Conservation (phyloP, 106 monocot species). For the Hemerocallis citrina region DNA sequence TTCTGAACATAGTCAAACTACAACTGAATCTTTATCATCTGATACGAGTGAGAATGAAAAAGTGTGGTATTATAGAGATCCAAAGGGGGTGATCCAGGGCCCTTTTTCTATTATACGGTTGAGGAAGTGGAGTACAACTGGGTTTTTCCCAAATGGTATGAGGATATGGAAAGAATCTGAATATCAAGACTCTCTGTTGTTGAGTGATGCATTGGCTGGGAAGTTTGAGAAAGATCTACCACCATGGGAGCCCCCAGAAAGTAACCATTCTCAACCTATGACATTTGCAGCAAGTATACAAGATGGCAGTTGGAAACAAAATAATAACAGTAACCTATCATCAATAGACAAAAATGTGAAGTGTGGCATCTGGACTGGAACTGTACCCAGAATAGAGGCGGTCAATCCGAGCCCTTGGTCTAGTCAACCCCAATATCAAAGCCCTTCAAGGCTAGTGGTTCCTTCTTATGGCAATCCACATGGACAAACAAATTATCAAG, state of each 20-base stretch:
- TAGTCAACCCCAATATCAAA: slow-evolving; percentile 16
- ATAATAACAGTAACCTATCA: not conserved
- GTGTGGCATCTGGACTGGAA: slow-evolving; percentile 4
- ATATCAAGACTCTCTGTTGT: slow-evolving; percentile 31
- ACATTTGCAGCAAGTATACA: slow-evolving; percentile 4
- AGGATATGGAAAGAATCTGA: slow-evolving; percentile 47
- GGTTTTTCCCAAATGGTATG: slow-evolving; percentile 43
- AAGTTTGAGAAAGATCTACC: slow-evolving; percentile 31
- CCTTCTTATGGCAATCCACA: slow-evolving; percentile 18
- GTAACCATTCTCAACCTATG: slow-evolving; percentile 3
- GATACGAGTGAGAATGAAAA: slow-evolving; percentile 42
- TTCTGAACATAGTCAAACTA: slow-evolving; percentile 10
- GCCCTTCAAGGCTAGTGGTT: slow-evolving; percentile 1
- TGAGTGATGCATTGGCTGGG: slow-evolving; percentile 33
- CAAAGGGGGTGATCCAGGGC: slow-evolving; percentile 47
- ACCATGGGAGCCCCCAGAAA: slow-evolving; percentile 18
- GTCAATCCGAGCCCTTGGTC: slow-evolving; percentile 5
- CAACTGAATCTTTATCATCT: not conserved
- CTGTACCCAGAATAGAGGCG: slow-evolving; percentile 3
- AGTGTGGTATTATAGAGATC: slow-evolving; percentile 65
- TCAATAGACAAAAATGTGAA: slow-evolving; percentile 1
- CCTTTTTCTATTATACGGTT: slow-evolving; percentile 62
- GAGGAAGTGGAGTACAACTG: slow-evolving; percentile 49
- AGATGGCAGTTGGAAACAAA: not conserved
- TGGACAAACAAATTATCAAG: slow-evolving; percentile 13